Conservation (phyloP, 2,329 filamentous ascomycete species). For the Fusarium sp. region DNA sequence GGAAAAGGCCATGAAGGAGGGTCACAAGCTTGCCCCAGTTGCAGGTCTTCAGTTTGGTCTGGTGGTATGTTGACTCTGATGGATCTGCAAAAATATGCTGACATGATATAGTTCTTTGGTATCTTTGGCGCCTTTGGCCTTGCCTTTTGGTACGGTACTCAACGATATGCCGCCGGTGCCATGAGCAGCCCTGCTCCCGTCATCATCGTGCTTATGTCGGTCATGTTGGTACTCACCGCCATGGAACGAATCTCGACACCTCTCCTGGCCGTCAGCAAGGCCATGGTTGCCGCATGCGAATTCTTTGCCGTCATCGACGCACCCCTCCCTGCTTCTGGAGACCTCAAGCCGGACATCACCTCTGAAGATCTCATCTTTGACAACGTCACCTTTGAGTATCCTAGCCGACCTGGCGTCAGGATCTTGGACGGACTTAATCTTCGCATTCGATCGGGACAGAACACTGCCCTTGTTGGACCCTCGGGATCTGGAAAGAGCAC, state of each 20-base stretch:
- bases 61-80: slow-evolving; percentile 15
- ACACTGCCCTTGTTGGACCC: slow-evolving; percentile 76
- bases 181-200: slow-evolving; percentile 53
- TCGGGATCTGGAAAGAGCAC: slow-evolving; percentile 79
- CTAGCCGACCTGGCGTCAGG: slow-evolving; percentile 30
- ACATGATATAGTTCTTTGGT: slow-evolving; percentile 44
- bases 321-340: slow-evolving; percentile 29
- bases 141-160: slow-evolving; percentile 58
- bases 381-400: slow-evolving; percentile 36
- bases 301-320: slow-evolving; percentile 48
- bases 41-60: slow-evolving; percentile 30
- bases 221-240: slow-evolving; percentile 53
- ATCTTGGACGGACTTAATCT: slow-evolving; percentile 61
- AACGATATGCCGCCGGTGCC: slow-evolving; percentile 49
- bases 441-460: slow-evolving; percentile 66
- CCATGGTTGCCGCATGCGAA: slow-evolving; percentile 45
- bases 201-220: slow-evolving; percentile 53
- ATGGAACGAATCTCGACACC: slow-evolving; percentile 54
- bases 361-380: slow-evolving; percentile 61
- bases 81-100: background rate
- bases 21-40: slow-evolving; percentile 47
- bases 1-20: slow-evolving; percentile 50
- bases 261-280: slow-evolving; percentile 50
- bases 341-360: slow-evolving; percentile 38
- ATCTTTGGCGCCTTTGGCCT: slow-evolving; percentile 53